Percentiles rank a stretch among this genome's conserved stretches.
Evolutionary conservation across 2,329 filamentous ascomycete genomes (phyloP).

Genomic region (Colletotrichum chrysophilum): DNA sequence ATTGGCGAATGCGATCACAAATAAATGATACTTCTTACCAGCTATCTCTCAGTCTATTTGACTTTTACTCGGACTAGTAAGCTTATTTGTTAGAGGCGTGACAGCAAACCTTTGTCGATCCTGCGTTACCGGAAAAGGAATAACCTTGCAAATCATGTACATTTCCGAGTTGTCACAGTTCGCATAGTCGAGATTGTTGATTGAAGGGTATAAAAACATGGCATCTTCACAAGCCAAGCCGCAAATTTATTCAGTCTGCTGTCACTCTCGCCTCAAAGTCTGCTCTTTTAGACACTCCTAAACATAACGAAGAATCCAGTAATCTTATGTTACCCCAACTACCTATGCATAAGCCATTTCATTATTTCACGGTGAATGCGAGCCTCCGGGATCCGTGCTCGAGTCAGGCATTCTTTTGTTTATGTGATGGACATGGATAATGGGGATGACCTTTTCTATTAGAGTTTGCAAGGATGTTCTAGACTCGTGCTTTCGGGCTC

Average conservation of each 20-base stretch:
- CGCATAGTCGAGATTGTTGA: not conserved
- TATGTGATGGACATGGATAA: not conserved
- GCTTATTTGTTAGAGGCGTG: not conserved
- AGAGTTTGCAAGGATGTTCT: not conserved
- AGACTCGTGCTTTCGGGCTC: not conserved
- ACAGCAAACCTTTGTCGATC: not conserved
- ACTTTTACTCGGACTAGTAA: not conserved
- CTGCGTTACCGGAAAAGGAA: accelerated
- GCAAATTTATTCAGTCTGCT: not conserved
- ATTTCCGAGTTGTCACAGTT: not conserved
- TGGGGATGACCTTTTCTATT: not conserved
- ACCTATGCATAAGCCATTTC: not conserved
- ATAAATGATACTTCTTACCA: not conserved
- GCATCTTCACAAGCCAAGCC: not conserved
- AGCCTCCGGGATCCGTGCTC: not conserved
- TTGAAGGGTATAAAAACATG: not conserved
- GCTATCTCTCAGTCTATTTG: not conserved
- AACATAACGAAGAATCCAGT: not conserved
- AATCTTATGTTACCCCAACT: not conserved
- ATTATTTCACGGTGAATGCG: not conserved
- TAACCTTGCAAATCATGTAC: not conserved
- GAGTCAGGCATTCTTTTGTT: not conserved
- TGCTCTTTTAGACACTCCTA: not conserved
- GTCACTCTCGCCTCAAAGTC: accelerated
- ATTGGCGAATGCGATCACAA: accelerated